Evolutionary conservation across 2,329 filamentous ascomycete genomes (phyloP), one percentile per base, ranked within the genome.

Genomic region (Dactylellina sp.): DNA sequence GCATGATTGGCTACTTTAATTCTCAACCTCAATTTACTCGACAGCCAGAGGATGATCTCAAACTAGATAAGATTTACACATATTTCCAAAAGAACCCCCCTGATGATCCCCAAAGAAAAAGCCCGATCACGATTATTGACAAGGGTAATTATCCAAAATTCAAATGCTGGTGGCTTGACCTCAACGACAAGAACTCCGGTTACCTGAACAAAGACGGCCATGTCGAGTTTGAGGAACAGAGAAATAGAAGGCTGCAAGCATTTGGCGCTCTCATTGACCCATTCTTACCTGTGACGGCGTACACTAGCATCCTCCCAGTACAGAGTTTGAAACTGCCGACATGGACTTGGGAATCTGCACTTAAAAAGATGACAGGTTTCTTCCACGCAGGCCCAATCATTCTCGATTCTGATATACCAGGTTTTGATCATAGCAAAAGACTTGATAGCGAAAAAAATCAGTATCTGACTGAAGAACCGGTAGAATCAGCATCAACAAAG

Each of bases 1-100:
- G 82, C 0, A 76, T 84, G 0, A 79, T 83, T 0, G 81, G 81
- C 0, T 83, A 82, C 71, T 84, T 83, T 49, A 68, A 80, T 49
- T 40, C 22, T n/a, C 28, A n/a, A 42, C 16, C 49, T n/a, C 28
- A 32, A 32, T 32, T 32, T 9, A 32, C 28, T 32, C 28, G 28
- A 32, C 28, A 32, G 9, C 28, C 28, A 32, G 28, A 32, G 14
- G 64, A 76, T 14, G 70, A 78, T 14, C 61, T 81, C 2, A 71
- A 79, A 20, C 68, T 80, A 2, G 70, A 76, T 37, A 55, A 62
- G 24, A 49, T 81, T 12, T 79, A 79, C 47, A 81, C 80, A 0
- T 79, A 76, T 75, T 65, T 49, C 52, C 50, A 49, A 22, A 47
- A 55, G 16, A 20, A 20, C 7, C 42, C 42, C 7, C 40, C 56